Evolutionary conservation across 192 early-diverging fungal genomes (phyloP), one percentile per base, ranked within the genome.

Genomic region (Jimgerdemannia lactiflua): DNA sequence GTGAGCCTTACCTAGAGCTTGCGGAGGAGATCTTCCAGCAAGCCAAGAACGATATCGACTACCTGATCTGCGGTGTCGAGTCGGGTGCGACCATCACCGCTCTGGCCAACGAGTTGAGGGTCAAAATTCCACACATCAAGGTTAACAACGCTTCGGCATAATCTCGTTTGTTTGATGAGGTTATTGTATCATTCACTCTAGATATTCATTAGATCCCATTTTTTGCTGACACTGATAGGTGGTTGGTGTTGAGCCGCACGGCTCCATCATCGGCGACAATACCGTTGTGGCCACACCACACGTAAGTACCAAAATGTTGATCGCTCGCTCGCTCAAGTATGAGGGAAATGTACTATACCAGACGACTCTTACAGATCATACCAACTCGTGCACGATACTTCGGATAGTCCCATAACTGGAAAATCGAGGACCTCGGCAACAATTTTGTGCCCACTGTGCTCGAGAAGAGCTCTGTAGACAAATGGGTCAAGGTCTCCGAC

Each of bases 381-480:
- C 18, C 64, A 14, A 76, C 54, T 17, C 78, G 76, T n/a, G 77
- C 80, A 65, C 78, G 65, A 41, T 18, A 10, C 2, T 14, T 68
- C 9, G 7, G 19, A 42, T 72, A 54, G 7, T 74, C 14, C 14
- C 49, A 86, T 74, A 85, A 87, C 63, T 92, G 92, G 90, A 84
- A 88, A 43, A 79, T 92, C 17, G 93, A 94, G 71, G 92, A 94
- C 70, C 85, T 93, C 41, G 93, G 93, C 6, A 90, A 84, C 39
- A 87, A 84, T 44, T 90, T 91, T 78, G 84, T 87, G 1, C 89
- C 90, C 9, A 75, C 81, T 2, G 82, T 85, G 4, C 74, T 94
- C 65, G 86, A 86, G 41, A 82, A 78, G 6, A 76, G 70, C 2
- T 39, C 86, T 29, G 80, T 92, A 1, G 92, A 92, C 69, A 82